These are phyloP conservation scores for Magnolia sinica DNA, from an alignment of 164 flowering plant genomes.

Conservation along the genomic window DNA sequence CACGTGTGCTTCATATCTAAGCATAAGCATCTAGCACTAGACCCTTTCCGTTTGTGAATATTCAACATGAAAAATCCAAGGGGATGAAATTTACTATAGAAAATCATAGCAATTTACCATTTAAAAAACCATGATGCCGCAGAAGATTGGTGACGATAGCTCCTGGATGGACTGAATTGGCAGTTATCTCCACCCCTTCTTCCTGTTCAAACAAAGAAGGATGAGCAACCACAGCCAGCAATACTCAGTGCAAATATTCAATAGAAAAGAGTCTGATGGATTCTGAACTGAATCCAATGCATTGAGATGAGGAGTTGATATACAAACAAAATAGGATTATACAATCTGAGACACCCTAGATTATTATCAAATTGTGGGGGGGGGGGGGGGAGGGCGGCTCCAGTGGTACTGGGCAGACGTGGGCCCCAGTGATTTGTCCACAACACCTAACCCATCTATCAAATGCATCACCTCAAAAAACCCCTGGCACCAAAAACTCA, in stretches of 20 bases:
- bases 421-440: too few relatives aligned
- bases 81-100: not conserved
- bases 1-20: not conserved
- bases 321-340: not conserved
- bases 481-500: too few relatives aligned
- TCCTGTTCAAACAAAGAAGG: slow-evolving; percentile 37
- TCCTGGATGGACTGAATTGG: slow-evolving; percentile 59
- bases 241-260: not conserved
- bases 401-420: too few relatives aligned
- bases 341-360: not conserved
- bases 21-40: not conserved
- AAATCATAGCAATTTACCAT: slow-evolving; percentile 26
- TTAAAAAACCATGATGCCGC: slow-evolving; percentile 28
- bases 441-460: too few relatives aligned
- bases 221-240: slow-evolving; percentile 1
- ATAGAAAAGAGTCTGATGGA: not conserved
- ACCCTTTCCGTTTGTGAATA: not conserved
- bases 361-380: too few relatives aligned
- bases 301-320: too few relatives aligned
- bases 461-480: too few relatives aligned
- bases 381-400: too few relatives aligned
- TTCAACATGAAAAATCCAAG: not conserved
- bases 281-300: not conserved
- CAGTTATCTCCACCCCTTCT: slow-evolving; percentile 47
- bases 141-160: slow-evolving; percentile 42